phyloP scores from a whole-genome alignment of 768 basidiomycete genomes.

The Termitomyces sp. region DNA sequence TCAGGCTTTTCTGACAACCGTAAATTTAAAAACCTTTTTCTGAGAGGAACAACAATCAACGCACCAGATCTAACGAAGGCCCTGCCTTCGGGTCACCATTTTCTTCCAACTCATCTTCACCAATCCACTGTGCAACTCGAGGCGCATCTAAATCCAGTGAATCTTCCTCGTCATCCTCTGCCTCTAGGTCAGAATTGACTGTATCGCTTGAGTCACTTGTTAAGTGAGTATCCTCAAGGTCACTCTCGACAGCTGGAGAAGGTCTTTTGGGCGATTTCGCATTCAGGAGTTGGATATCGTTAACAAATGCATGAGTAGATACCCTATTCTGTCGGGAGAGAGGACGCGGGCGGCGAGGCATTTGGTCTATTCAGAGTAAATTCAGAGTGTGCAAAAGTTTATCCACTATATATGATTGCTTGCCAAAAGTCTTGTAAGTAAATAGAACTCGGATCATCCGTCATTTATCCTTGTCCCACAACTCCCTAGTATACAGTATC shows the following conservation, averaged over 20 bases:
- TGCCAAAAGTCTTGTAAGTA: no score
- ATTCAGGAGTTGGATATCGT: slow-evolving; percentile 7
- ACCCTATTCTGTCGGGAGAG: slow-evolving; percentile 16
- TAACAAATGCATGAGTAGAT: background rate
- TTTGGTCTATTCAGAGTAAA: slow-evolving; percentile 5
- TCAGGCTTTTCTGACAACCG: slow-evolving; percentile 1
- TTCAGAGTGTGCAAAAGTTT: no score
- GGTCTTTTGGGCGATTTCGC: slow-evolving; percentile 12
- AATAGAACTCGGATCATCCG: background rate
- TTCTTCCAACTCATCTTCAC: slow-evolving; percentile 40
- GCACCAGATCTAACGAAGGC: slow-evolving; percentile 25
- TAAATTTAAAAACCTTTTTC: background rate
- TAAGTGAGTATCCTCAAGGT: slow-evolving; percentile 1
- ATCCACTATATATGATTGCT: no score
- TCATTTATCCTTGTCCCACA: background rate
- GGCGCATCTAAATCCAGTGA: slow-evolving; percentile 46
- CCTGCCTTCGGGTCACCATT: slow-evolving; percentile 27
- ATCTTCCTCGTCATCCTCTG: slow-evolving; percentile 19
- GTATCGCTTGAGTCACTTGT: slow-evolving; percentile 15
- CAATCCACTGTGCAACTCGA: slow-evolving; percentile 60
- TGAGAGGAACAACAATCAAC: slow-evolving; percentile 7
- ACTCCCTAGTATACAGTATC: no score
- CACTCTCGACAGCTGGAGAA: background rate
- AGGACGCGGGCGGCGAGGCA: slow-evolving; percentile 38
- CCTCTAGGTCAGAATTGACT: slow-evolving; percentile 18